phyloP scores from a whole-genome alignment of 164 flowering plant species.

The Platanus orientalis region DNA sequence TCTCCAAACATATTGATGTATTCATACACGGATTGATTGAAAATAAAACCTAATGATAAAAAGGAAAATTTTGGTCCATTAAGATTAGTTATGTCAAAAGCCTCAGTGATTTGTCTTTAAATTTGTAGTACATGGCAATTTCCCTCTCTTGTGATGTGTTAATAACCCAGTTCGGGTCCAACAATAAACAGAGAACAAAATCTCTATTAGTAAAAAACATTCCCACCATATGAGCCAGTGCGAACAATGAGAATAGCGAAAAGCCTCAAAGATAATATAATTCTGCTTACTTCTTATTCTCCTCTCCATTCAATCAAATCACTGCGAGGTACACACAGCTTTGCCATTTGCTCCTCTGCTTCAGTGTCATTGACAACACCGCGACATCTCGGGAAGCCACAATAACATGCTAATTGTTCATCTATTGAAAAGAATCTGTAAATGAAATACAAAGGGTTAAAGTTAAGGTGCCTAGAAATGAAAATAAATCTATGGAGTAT shows the following conservation, averaged over 20 bases:
- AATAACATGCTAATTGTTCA: slow-evolving; percentile 76
- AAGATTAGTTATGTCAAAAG: no score
- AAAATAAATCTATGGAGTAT: neutral
- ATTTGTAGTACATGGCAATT: neutral
- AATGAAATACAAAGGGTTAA: neutral
- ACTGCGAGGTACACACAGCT: slow-evolving; percentile 60
- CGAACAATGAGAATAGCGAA: neutral
- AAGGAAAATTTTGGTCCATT: no score
- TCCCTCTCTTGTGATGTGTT: neutral
- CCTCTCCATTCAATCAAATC: slow-evolving; percentile 67
- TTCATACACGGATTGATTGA: no score
- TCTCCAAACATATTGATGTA: no score
- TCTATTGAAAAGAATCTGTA: slow-evolving; percentile 79
- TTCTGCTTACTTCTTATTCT: slow-evolving; percentile 24
- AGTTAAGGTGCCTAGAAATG: neutral
- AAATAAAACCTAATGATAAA: no score
- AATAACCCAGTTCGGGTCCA: neutral
- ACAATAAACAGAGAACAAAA: no score
- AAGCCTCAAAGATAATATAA: neutral
- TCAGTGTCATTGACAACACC: slow-evolving; percentile 90
- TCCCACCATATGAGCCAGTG: neutral
- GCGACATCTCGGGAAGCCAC: slow-evolving; percentile 87
- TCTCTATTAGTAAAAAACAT: neutral
- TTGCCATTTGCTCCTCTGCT: slow-evolving; percentile 64
- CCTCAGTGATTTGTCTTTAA: neutral